These are phyloP conservation scores for Diversispora eburnea DNA, from an alignment of 192 early-diverging fungal species.

Conservation along the genomic window DNA sequence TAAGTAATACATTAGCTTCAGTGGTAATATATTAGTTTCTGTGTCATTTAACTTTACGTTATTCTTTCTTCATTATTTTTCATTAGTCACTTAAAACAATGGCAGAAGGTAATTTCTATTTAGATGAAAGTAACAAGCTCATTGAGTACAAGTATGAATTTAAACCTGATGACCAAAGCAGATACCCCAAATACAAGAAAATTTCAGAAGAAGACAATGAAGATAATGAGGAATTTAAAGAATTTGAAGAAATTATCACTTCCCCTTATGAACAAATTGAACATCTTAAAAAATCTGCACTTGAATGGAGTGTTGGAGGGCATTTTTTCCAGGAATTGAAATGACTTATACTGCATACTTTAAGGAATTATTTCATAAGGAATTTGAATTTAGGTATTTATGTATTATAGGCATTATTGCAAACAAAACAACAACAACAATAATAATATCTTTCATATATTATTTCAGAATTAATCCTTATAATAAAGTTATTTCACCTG, in stretches of 20 bases:
- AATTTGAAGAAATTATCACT: conserved; percentile 6
- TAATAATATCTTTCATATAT: neutral
- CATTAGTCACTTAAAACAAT: neutral
- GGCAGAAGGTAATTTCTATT: conserved; percentile 2
- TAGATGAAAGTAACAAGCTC: neutral
- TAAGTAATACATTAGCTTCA: neutral
- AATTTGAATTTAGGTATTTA: conserved; percentile 15
- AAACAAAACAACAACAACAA: neutral
- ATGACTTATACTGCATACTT: conserved; percentile 18
- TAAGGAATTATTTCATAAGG: neutral
- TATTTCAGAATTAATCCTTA: conserved; percentile 1
- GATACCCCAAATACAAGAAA: neutral
- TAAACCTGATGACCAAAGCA: neutral
- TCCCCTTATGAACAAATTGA: neutral
- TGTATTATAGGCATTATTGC: neutral
- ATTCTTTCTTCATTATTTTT: neutral
- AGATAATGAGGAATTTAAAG: neutral
- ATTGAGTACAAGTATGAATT: neutral
- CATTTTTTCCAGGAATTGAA: conserved; percentile 25
- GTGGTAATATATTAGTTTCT: neutral
- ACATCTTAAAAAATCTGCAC: conserved; percentile 8
- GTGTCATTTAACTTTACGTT: conserved; percentile 10
- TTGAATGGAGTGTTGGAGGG: conserved; percentile 13
- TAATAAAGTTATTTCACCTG: neutral
- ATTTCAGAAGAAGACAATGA: neutral